A percentile compares a stretch with the other conserved stretches of the same genome.
Conservation (phyloP, 768 basidiomycete genomes). For the Mycena indigotica region DNA sequence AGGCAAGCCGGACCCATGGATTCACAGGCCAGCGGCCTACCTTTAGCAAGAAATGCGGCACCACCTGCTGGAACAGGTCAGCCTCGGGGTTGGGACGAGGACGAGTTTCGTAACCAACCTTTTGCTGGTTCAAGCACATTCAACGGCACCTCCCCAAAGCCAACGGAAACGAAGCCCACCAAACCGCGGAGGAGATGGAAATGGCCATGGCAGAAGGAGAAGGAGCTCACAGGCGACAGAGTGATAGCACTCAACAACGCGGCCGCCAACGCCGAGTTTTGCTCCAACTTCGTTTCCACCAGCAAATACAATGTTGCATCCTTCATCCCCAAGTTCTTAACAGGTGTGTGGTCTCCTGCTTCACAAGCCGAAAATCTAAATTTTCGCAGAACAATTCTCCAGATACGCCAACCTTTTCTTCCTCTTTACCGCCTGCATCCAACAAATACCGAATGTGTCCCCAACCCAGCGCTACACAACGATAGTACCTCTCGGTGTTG, state of each 20-base stretch:
- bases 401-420: constrained; percentile 99
- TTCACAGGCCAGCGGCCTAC: constrained; percentile 58
- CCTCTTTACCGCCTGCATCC: constrained; percentile 94
- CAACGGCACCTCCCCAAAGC: constrained; percentile 31
- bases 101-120: constrained; percentile 46
- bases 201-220: constrained; percentile 83
- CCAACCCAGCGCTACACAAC: constrained; percentile 96
- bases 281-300: constrained; percentile 86
- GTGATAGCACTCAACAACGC: constrained; percentile 82
- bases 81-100: constrained; percentile 75
- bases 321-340: constrained; percentile 91
- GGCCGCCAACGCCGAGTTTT: constrained; percentile 63
- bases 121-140: constrained; percentile 50
- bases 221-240: constrained; percentile 70
- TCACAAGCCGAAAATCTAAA: constrained; percentile 10
- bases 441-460: constrained; percentile 97
- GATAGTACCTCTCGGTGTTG: constrained; percentile 85
- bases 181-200: constrained; percentile 56
- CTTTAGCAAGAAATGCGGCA: constrained; percentile 59
- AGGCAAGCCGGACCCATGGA: constrained; percentile 44
- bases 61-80: constrained; percentile 60
- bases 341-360: constrained; percentile 55
- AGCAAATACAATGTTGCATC: constrained; percentile 91
- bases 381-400: constrained; percentile 87
- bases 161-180: constrained; percentile 22